These are phyloP conservation scores for Phytophthora fragariaefolia DNA, from an alignment of 352 stramenopile genomes.

Conservation along the genomic window DNA sequence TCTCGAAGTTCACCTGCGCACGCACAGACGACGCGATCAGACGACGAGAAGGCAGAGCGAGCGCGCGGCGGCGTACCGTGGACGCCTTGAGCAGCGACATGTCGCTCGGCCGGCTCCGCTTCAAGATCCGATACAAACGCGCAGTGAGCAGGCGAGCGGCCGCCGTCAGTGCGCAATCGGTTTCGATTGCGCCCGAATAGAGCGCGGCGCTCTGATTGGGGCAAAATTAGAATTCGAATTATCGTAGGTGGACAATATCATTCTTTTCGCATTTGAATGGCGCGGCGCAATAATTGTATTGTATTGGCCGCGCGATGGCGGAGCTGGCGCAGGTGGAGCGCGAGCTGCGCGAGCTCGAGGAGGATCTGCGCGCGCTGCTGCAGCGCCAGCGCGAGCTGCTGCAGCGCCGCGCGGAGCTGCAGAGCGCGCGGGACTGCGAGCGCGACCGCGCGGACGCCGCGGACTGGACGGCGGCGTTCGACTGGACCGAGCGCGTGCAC, in stretches of 20 bases:
- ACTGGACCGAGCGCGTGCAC: slow-evolving; percentile 49
- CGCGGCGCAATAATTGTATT: too few relatives aligned
- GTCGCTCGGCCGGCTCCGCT: slow-evolving; percentile 12
- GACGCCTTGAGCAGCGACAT: slow-evolving; percentile 89
- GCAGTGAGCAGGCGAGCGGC: slow-evolving; percentile 9
- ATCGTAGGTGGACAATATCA: too few relatives aligned
- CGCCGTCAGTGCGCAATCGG: slow-evolving; percentile 25
- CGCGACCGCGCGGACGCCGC: neutral
- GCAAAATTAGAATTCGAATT: too few relatives aligned
- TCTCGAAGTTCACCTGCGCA: slow-evolving; percentile 85
- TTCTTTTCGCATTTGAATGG: too few relatives aligned
- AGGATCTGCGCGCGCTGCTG: slow-evolving; percentile 58
- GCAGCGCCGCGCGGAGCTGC: slow-evolving; percentile 53
- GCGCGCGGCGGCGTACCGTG: slow-evolving; percentile 42
- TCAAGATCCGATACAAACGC: slow-evolving; percentile 39
- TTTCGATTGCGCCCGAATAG: slow-evolving; percentile 9
- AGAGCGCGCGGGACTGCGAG: slow-evolving; percentile 34
- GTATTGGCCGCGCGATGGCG: too few relatives aligned
- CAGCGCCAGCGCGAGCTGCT: slow-evolving; percentile 60
- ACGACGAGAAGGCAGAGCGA: neutral
- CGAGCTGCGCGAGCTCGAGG: slow-evolving; percentile 60
- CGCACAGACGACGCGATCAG: slow-evolving; percentile 15
- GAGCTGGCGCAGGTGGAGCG: slow-evolving; percentile 61
- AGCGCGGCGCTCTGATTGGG: too few relatives aligned
- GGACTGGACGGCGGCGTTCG: slow-evolving; percentile 52